phyloP scores from a whole-genome alignment of 1,284 basidiomycete species.

The Ganoderma meredithae region DNA sequence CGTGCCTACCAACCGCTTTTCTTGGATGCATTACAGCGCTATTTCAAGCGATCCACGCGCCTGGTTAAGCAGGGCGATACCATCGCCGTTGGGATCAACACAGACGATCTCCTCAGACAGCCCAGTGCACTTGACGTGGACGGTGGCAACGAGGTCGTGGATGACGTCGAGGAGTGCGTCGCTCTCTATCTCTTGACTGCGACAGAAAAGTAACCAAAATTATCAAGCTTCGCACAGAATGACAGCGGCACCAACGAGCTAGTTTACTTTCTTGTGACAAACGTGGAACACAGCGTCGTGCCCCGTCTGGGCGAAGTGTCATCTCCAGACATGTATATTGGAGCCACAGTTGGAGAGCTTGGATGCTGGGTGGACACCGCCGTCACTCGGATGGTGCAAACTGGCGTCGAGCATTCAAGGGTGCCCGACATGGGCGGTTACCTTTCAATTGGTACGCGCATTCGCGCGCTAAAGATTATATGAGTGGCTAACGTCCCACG shows the following conservation, averaged over 20 bases:
- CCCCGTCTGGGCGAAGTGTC: conserved; percentile 41
- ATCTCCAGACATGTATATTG: conserved; percentile 54
- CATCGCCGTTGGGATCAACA: conserved; percentile 76
- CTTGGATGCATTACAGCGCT: conserved; percentile 69
- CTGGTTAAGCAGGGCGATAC: conserved; percentile 86
- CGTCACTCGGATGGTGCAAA: conserved; percentile 80
- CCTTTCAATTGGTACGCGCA: conserved; percentile 53
- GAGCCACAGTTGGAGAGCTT: conserved; percentile 68
- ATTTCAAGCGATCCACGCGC: conserved; percentile 67
- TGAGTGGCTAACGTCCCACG: not conserved
- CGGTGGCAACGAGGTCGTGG: conserved; percentile 42
- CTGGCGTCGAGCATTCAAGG: conserved; percentile 76
- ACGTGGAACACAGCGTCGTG: conserved; percentile 72
- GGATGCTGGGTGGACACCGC: conserved; percentile 88
- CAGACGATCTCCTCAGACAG: conserved; percentile 48
- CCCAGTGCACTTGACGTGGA: conserved; percentile 38
- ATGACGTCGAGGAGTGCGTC: conserved; percentile 30
- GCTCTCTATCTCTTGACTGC: not conserved
- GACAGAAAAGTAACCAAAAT: not conserved
- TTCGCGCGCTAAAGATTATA: not conserved
- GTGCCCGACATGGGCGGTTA: conserved; percentile 71
- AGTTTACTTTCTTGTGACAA: conserved; percentile 84
- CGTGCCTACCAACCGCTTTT: conserved; percentile 78
- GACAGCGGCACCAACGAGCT: conserved; percentile 44
- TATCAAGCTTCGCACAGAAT: conserved; percentile 4